Evolutionary conservation across 2,329 filamentous ascomycete species (phyloP), one percentile per base, ranked within the genome.

Genomic region (Alternaria hordeiaustralica): DNA sequence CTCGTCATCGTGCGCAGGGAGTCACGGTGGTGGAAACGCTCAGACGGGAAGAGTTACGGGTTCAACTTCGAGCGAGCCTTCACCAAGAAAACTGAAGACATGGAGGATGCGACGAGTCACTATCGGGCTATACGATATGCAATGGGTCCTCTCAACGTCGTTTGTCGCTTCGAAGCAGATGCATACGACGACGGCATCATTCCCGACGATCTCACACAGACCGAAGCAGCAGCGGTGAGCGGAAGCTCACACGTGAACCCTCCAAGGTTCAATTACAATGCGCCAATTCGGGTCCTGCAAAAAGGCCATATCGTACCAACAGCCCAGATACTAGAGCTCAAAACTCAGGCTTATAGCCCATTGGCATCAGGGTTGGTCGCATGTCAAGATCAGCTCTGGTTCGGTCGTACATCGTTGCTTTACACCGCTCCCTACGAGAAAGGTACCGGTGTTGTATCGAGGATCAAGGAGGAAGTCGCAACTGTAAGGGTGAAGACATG

Each of bases 371-470:
- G 36, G 1, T 45, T 36, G 0, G 70, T 71, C 3, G 18, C 44
- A 15, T 76, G 75, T 45, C 65, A 68, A 50, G 75, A 76, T 33
- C 74, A 76, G 30, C 67, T 77, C 10, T 77, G 75, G 75, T 77
- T 77, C 56, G 75, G 75, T 3, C 73, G 75, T 11, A 77, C 75
- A 0, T 59, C 65, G 18, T 63, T 74, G 18, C 56, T 76, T 1
- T 70, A 72, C 61, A 74, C 70, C 0, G 73, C 68, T 0, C 66
- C 63, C 3, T 76, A 74, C 33, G 53, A 67, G 12, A 45, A 44
- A 11, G 65, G 53, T 5, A 68, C 67, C 0, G 67, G 72, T 2
- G 60, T 58, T 11, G 54, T 72, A 55, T 11, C 60, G 58, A 1
- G 51, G n/a, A 41, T 73, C 33, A 73, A 67, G 41, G 54, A 64